Conservation (phyloP, 352 stramenopile species). For the Phytopythium chamaehyphon region DNA sequence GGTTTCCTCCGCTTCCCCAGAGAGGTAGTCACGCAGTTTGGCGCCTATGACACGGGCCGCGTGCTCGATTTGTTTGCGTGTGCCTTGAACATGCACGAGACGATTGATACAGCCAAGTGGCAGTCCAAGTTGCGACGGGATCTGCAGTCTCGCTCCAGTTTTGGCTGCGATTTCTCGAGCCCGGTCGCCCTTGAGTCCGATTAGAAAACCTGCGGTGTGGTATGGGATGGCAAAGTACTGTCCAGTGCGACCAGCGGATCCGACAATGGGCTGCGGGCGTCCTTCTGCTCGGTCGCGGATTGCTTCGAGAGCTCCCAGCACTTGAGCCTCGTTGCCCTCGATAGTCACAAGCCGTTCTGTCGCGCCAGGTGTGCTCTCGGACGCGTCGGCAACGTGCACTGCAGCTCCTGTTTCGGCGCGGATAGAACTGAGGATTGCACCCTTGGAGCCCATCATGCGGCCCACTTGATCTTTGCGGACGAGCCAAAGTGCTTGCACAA, state of each 20-base stretch:
- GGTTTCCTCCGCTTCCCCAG: slow-evolving; percentile 10
- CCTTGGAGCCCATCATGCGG: slow-evolving; percentile 57
- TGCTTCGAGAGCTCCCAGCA: slow-evolving; percentile 28
- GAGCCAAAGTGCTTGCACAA: slow-evolving; percentile 43
- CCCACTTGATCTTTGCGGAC: slow-evolving; percentile 41
- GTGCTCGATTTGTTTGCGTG: slow-evolving; percentile 34
- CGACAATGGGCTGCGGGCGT: slow-evolving; percentile 18
- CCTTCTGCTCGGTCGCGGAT: slow-evolving; percentile 46
- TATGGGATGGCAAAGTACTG: slow-evolving; percentile 71
- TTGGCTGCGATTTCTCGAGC: slow-evolving; percentile 38
- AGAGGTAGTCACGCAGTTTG: slow-evolving; percentile 36
- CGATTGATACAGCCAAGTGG: slow-evolving; percentile 60
- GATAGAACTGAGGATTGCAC: slow-evolving; percentile 41
- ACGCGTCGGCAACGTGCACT: slow-evolving; percentile 33
- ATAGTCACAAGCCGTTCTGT: slow-evolving; percentile 48
- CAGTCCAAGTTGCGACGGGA: slow-evolving; percentile 42
- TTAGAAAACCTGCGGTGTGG: slow-evolving; percentile 38
- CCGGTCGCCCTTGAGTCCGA: slow-evolving; percentile 36
- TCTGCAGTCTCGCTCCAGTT: slow-evolving; percentile 53
- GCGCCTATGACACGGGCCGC: slow-evolving; percentile 25
- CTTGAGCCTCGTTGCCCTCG: slow-evolving; percentile 20
- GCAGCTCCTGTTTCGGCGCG: slow-evolving; percentile 31
- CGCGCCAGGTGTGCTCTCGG: slow-evolving; percentile 36
- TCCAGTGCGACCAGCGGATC: slow-evolving; percentile 25
- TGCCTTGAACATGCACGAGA: slow-evolving; percentile 62